Evolutionary conservation across 495 filamentous ascomycete genomes (phyloP), one percentile per base, ranked within the genome.

Genomic region (Hapsidospora chrysogenum): DNA sequence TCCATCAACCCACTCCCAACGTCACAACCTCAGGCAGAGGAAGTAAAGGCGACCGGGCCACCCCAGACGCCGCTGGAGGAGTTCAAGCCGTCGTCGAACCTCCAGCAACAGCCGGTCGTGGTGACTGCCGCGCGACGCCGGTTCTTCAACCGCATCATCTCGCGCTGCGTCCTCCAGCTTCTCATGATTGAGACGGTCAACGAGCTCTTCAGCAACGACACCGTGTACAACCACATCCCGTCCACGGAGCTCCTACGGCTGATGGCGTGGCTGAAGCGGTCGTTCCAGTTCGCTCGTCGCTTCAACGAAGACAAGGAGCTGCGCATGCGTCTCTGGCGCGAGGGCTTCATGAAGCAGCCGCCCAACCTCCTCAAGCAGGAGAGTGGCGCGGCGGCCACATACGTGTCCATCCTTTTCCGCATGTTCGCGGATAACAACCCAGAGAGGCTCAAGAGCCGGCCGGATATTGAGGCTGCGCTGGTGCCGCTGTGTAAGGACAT

Each of bases 151-250:
- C 80, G 87, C 44, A 99, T 99, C 51, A 99, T 99, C 56, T 92
- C 84, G n/a, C 86, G 86, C 45, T 99, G 89, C 54, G 92, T 99
- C 9, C 64, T 99, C 10, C 92, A 96, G 51, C 66, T 99, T 3
- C 74, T 99, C 35, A 95, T 96, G 83, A 99, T 99, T 53, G 92
- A 96, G 51, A 99, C 89, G 1, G 89, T 99, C 26, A 86, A 92
- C 44, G 89, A 99, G 53, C 72, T 99, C 18, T 96, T 99, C 62
- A 92, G 83, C 36, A 96, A 96, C 51, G 87, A 99, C 47, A 68
- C 80, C 19, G 92, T 99, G 25, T 99, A 96, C 56, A 70, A 74
- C 19, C 72, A 92, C 53, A 96, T 99, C 32, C 89, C 89, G 2
- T 87, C 80, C 9, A 57, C 67, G 2, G 82, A 95, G 43, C 71